A percentile compares a stretch with the other conserved stretches of the same genome.
These are phyloP conservation scores for Candida michaelii DNA, from an alignment of 805 yeast species.

Conservation along the genomic window DNA sequence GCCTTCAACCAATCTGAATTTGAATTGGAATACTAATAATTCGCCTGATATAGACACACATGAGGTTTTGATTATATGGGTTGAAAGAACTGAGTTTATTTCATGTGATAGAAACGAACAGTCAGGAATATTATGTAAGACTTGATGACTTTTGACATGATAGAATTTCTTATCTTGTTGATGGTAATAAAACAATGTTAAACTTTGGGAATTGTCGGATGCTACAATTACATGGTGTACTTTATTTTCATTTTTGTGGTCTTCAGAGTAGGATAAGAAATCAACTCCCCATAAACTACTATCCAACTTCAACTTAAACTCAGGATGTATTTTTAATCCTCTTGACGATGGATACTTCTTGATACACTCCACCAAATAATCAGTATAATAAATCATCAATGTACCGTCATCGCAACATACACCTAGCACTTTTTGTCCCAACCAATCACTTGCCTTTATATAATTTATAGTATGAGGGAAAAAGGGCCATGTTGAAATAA, in stretches of 20 bases:
- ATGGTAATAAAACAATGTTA: constrained; percentile 42
- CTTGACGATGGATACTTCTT: constrained; percentile 11
- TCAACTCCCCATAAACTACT: constrained; percentile 68
- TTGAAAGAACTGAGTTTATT: constrained; percentile 13
- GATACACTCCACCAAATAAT: constrained; percentile 22
- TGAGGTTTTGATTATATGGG: constrained; percentile 28
- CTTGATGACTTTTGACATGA: constrained; percentile 37
- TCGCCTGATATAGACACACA: constrained; percentile 51
- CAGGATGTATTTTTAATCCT: constrained; percentile 24
- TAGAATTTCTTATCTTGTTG: constrained; percentile 24
- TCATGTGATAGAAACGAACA: constrained; percentile 37
- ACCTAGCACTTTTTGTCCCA: constrained; percentile 36
- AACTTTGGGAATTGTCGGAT: constrained; percentile 54
- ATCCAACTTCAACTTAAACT: constrained; percentile 29
- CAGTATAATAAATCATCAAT: constrained; percentile 35
- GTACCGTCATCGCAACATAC: constrained; percentile 59
- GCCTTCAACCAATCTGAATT: constrained; percentile 25
- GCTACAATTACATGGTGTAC: constrained; percentile 37
- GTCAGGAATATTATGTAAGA: constrained; percentile 58
- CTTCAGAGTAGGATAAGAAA: constrained; percentile 22
- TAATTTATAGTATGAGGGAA: constrained; percentile 59
- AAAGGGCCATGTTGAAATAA: constrained; percentile 50
- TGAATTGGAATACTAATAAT: constrained; percentile 37
- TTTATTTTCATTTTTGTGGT: constrained; percentile 22
- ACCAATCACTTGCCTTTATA: constrained; percentile 38